Evolutionary conservation across 345 rosid species (phyloP).

Genomic region (Murraya paniculata): DNA sequence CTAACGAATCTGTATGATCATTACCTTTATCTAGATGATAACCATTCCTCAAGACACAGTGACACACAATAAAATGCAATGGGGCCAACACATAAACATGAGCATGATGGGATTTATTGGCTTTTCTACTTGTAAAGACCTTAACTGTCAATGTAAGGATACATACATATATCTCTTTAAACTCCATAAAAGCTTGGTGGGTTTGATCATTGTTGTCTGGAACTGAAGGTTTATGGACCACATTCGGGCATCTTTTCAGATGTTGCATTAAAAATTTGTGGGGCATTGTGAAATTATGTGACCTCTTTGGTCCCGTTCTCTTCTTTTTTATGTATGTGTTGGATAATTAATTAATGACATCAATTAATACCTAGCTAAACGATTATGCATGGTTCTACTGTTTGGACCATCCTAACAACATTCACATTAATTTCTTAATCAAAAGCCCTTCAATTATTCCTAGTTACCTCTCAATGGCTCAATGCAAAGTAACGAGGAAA

Average conservation of each 20-base stretch:
- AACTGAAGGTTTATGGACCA: slow-evolving; percentile 46
- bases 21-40: not conserved
- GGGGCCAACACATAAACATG: slow-evolving; percentile 13
- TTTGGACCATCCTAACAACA: not conserved
- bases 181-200: slow-evolving; percentile 41
- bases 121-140: slow-evolving; percentile 23
- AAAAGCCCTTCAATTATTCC: not conserved
- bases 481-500: not conserved
- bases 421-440: not conserved
- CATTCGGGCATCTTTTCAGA: slow-evolving; percentile 43
- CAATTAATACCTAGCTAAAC: not conserved
- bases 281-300: slow-evolving; percentile 26
- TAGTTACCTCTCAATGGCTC: not conserved
- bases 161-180: slow-evolving; percentile 26
- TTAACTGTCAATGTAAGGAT: slow-evolving; percentile 33
- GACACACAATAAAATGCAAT: slow-evolving; percentile 18
- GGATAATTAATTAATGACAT: too few relatives aligned
- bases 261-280: slow-evolving; percentile 33
- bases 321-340: not conserved
- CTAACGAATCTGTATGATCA: not conserved
- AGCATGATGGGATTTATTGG: slow-evolving; percentile 19
- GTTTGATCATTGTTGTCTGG: slow-evolving; percentile 41
- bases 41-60: not conserved
- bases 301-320: slow-evolving; percentile 18
- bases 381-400: not conserved